These are phyloP conservation scores for Xanthoconium purpureum DNA, from an alignment of 768 basidiomycete species.

Conservation along the genomic window DNA sequence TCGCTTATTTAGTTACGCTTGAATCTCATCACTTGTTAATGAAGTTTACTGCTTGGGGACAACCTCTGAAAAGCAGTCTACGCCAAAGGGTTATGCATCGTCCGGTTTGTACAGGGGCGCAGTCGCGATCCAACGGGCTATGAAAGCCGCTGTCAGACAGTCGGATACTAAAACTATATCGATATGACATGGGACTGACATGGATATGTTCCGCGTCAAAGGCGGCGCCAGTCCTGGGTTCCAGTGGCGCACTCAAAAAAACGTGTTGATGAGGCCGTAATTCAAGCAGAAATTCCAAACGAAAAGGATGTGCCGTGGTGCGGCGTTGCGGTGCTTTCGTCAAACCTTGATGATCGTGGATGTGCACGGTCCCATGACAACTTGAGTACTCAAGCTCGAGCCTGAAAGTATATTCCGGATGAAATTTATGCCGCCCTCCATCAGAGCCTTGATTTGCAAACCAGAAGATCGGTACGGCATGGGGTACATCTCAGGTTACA, in stretches of 20 bases:
- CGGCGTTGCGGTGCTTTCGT: neutral
- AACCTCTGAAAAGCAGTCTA: neutral
- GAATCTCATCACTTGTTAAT: conserved; percentile 1
- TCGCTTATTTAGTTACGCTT: neutral
- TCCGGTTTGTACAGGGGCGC: neutral
- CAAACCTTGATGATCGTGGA: neutral
- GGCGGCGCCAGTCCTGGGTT: neutral
- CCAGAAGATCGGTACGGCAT: neutral
- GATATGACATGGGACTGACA: neutral
- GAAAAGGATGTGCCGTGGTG: neutral
- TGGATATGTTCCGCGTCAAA: conserved; percentile 7
- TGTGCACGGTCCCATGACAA: conserved; percentile 1
- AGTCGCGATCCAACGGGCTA: neutral
- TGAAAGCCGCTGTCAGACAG: neutral
- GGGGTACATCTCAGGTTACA: neutral
- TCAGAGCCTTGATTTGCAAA: neutral
- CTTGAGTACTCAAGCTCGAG: neutral
- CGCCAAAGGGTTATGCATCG: neutral
- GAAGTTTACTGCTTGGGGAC: neutral
- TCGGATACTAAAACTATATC: neutral
- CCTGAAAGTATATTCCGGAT: neutral
- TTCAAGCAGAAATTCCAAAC: neutral
- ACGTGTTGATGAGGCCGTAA: conserved; percentile 12
- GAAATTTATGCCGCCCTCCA: neutral
- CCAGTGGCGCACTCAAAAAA: conserved; percentile 1